Conservation (phyloP, 352 stramenopile species). For the Globisporangium sylvaticum region DNA sequence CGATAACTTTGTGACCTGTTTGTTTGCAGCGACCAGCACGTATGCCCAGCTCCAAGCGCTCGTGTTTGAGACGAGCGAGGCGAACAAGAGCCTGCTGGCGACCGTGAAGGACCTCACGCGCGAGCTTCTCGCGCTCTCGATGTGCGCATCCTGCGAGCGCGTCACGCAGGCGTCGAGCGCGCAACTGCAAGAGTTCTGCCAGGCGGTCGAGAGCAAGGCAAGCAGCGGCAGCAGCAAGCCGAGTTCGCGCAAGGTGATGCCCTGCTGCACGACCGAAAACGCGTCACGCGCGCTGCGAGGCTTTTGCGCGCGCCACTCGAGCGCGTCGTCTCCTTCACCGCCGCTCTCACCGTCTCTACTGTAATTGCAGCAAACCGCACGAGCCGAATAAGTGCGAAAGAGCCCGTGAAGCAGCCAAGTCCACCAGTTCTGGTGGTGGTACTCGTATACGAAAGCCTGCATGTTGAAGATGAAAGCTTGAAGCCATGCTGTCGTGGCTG, state of each 20-base stretch:
- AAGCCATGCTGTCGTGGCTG: not conserved
- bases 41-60: slow-evolving; percentile 9
- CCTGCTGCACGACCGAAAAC: slow-evolving; percentile 3
- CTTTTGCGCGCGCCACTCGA: slow-evolving; percentile 14
- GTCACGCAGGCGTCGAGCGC: not conserved
- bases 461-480: not conserved
- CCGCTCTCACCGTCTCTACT: not conserved
- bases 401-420: not conserved
- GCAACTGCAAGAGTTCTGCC: not conserved
- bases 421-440: not conserved
- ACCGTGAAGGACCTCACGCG: slow-evolving; percentile 3
- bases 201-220: not conserved
- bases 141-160: not conserved
- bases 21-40: slow-evolving; percentile 8
- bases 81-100: not conserved
- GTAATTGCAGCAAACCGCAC: not conserved
- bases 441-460: not conserved
- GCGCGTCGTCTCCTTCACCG: not conserved
- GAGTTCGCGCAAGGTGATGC: slow-evolving; percentile 7
- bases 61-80: slow-evolving; percentile 2
- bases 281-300: slow-evolving; percentile 8
- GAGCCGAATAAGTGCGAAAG: not conserved
- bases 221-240: not conserved
- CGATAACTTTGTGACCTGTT: not conserved
- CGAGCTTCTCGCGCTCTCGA: slow-evolving; percentile 1